A percentile compares a stretch with the other conserved stretches of the same genome.
Evolutionary conservation across 2,329 filamentous ascomycete genomes (phyloP).

Genomic region (Hypoxylon sp.): DNA sequence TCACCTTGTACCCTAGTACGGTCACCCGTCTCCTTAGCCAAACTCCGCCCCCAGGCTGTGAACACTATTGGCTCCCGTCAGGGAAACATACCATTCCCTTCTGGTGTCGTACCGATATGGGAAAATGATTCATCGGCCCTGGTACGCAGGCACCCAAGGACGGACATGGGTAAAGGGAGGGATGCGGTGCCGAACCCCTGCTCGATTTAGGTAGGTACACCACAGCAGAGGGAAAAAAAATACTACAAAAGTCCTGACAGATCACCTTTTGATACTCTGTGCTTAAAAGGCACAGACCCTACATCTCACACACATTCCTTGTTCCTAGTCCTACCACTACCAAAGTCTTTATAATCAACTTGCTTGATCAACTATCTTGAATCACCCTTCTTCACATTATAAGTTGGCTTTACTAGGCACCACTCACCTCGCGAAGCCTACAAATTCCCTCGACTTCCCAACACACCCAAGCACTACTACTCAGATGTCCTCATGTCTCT

Average conservation of each 20-base stretch:
- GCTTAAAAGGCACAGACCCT: constrained; percentile 38
- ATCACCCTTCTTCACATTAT: constrained; percentile 16
- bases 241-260: constrained; percentile 44
- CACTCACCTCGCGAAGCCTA: constrained; percentile 30
- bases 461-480: constrained; percentile 17
- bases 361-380: constrained; percentile 9
- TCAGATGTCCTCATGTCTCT: constrained; percentile 46
- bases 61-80: constrained; percentile 40
- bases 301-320: constrained; percentile 22
- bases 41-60: constrained; percentile 47
- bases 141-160: constrained; percentile 41
- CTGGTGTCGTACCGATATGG: constrained; percentile 41
- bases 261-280: constrained; percentile 38
- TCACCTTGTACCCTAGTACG: constrained; percentile 41
- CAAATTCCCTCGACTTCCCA: constrained; percentile 37
- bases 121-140: constrained; percentile 47
- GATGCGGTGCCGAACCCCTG: constrained; percentile 39
- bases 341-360: constrained; percentile 12
- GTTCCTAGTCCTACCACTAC: constrained; percentile 17
- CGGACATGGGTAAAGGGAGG: constrained; percentile 40
- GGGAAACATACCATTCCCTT: constrained; percentile 48
- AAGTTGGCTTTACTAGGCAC: constrained; percentile 33
- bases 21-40: constrained; percentile 42
- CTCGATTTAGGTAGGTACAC: constrained; percentile 39
- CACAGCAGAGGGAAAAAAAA: constrained; percentile 41